Evolutionary conservation across 2,329 filamentous ascomycete species (phyloP).

Genomic region (Diaporthe sp.): DNA sequence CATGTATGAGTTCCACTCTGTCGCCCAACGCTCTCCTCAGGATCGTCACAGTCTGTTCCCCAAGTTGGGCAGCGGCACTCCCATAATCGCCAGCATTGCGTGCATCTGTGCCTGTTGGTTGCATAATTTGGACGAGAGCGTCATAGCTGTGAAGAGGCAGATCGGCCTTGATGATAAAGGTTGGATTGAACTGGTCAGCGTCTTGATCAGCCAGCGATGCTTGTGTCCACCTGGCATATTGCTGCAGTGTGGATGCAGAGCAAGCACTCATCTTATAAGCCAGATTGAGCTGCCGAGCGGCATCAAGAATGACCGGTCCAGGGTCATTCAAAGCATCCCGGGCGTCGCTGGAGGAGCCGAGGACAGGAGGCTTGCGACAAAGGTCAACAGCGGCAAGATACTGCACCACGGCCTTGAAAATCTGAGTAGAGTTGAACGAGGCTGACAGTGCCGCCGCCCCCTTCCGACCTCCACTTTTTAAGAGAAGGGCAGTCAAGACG

Average conservation of each 20-base stretch:
- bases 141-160: constrained; percentile 70
- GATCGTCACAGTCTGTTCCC: constrained; percentile 72
- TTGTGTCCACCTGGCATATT: constrained; percentile 81
- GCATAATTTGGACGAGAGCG: constrained; percentile 54
- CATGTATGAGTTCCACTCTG: constrained; percentile 77
- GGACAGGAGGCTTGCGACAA: constrained; percentile 72
- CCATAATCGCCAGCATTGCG: constrained; percentile 51
- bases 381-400: constrained; percentile 84
- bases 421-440: constrained; percentile 89
- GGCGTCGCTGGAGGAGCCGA: constrained; percentile 60
- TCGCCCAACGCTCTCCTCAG: constrained; percentile 82
- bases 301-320: constrained; percentile 84
- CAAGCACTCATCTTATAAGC: constrained; percentile 91
- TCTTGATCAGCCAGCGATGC: constrained; percentile 80
- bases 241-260: constrained; percentile 81
- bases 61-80: constrained; percentile 60
- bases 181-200: constrained; percentile 84
- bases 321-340: constrained; percentile 58
- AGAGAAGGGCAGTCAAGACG: constrained; percentile 81
- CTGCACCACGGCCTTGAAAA: constrained; percentile 95
- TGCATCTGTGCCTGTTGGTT: constrained; percentile 36
- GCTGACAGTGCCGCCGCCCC: constrained; percentile 80
- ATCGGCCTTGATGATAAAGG: constrained; percentile 79
- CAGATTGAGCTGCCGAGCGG: constrained; percentile 80
- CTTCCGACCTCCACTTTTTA: constrained; percentile 82